These are phyloP conservation scores for Penicillium parvum DNA, from an alignment of 495 filamentous ascomycete genomes.

Conservation along the genomic window DNA sequence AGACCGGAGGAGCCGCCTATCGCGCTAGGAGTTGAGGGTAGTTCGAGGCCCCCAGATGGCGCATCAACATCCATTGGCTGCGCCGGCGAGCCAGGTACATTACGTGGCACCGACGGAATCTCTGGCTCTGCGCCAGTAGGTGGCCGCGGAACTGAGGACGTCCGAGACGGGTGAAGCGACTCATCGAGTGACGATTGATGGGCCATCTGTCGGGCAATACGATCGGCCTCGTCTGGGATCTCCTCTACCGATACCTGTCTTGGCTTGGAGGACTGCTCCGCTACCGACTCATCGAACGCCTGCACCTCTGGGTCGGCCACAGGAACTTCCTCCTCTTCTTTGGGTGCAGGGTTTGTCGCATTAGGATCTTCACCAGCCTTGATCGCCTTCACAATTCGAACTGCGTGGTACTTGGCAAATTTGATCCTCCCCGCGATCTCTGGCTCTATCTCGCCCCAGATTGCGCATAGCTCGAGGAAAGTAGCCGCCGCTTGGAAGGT, in stretches of 20 bases:
- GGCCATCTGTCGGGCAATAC: conserved; percentile 30
- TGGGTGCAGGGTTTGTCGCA: conserved; percentile 69
- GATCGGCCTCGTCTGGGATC: conserved; percentile 44
- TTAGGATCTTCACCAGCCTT: conserved; percentile 93
- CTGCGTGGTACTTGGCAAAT: conserved; percentile 92
- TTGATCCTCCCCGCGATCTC: conserved; percentile 86
- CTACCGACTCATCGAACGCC: conserved; percentile 37
- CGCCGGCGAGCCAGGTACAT: conserved; percentile 16
- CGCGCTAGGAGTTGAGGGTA: conserved; percentile 38
- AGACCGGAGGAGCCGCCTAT: conserved; percentile 25
- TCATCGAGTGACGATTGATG: conserved; percentile 42
- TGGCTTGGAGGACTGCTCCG: conserved; percentile 35
- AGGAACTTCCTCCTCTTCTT: conserved; percentile 31
- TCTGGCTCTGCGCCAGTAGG: conserved; percentile 25
- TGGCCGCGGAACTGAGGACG: conserved; percentile 36
- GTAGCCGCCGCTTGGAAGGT: conserved; percentile 88
- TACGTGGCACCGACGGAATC: conserved; percentile 22
- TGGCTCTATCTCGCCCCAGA: conserved; percentile 71
- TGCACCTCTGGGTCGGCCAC: conserved; percentile 43
- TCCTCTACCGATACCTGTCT: conserved; percentile 57
- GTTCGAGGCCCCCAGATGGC: conserved; percentile 24
- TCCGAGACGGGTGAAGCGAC: conserved; percentile 48
- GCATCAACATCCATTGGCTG: conserved; percentile 18
- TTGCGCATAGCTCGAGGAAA: conserved; percentile 81
- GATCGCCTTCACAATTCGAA: conserved; percentile 84